These are phyloP conservation scores for Cladobotryum mycophilum DNA, from an alignment of 2,329 filamentous ascomycete genomes.

Conservation along the genomic window DNA sequence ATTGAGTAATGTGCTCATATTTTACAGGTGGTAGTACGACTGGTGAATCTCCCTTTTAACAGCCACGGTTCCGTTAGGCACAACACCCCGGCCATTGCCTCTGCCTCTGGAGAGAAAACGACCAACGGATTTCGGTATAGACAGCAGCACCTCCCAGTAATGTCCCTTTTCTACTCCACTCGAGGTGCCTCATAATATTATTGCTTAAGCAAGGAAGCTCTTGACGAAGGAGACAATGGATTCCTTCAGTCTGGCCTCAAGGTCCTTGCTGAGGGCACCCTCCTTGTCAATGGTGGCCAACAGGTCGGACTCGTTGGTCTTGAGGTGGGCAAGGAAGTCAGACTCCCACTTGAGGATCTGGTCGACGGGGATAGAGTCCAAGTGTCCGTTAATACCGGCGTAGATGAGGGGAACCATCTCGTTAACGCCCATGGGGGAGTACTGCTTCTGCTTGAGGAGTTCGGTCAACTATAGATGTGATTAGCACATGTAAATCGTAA, in stretches of 20 bases:
- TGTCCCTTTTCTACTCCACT: conserved; percentile 25
- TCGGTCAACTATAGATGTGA: conserved; percentile 62
- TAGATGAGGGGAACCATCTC: conserved; percentile 99
- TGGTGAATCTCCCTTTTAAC: conserved; percentile 37
- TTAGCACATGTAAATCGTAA: background rate
- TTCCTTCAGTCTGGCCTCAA: conserved; percentile 76
- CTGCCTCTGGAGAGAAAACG: conserved; percentile 43
- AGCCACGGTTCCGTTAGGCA: conserved; percentile 42
- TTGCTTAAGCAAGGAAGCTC: conserved; percentile 66
- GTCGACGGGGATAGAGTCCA: conserved; percentile 80
- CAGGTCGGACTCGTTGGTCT: conserved; percentile 80
- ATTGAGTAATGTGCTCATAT: conserved; percentile 56
- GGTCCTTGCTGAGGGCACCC: conserved; percentile 91
- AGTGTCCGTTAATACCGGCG: conserved; percentile 96
- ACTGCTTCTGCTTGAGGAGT: conserved; percentile 99
- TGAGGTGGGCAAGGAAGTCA: conserved; percentile 89
- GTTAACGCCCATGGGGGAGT: conserved; percentile 96
- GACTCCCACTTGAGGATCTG: conserved; percentile 92
- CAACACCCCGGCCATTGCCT: conserved; percentile 38
- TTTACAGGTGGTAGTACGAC: conserved; percentile 55
- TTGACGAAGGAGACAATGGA: conserved; percentile 79
- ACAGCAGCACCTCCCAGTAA: conserved; percentile 35
- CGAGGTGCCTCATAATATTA: conserved; percentile 23
- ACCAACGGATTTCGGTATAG: conserved; percentile 41
- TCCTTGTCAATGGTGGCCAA: conserved; percentile 88